These are phyloP conservation scores for Cruciata laevipes DNA, from an alignment of 257 asterid species.

Conservation along the genomic window DNA sequence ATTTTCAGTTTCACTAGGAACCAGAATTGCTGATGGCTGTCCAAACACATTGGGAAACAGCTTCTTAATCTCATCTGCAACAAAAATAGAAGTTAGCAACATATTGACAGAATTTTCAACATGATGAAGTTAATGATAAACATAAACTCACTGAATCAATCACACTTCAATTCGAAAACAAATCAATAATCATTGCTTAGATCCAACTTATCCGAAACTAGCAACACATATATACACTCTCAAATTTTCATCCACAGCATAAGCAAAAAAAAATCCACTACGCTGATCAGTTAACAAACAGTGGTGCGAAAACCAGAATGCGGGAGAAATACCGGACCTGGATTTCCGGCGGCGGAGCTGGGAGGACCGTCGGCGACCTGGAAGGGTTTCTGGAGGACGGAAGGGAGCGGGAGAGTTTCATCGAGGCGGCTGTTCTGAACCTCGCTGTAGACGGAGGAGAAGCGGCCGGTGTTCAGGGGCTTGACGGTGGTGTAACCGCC, in stretches of 20 bases:
- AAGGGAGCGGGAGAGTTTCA: slow-evolving; percentile 77
- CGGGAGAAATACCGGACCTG: slow-evolving; percentile 37
- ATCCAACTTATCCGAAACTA: neutral
- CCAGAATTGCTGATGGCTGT: slow-evolving; percentile 80
- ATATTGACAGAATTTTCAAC: neutral
- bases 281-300: no score
- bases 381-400: slow-evolving; percentile 63
- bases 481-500: slow-evolving; percentile 26
- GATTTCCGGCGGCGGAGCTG: slow-evolving; percentile 96
- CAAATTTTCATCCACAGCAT: no score
- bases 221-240: neutral
- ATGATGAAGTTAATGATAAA: neutral
- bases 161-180: neutral
- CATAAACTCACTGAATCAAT: neutral
- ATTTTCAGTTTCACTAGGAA: slow-evolving; percentile 47
- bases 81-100: slow-evolving; percentile 1
- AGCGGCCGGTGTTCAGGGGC: slow-evolving; percentile 40
- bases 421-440: slow-evolving; percentile 88
- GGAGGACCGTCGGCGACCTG: slow-evolving; percentile 76
- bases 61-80: slow-evolving; percentile 84
- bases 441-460: slow-evolving; percentile 69
- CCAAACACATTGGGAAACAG: slow-evolving; percentile 78
- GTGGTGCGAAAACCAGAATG: neutral
- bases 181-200: neutral
- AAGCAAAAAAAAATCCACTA: no score